Base-by-base conservation (phyloP, 2,329 filamentous ascomycete genomes). In the Sordariomycetes sp. region DNA sequence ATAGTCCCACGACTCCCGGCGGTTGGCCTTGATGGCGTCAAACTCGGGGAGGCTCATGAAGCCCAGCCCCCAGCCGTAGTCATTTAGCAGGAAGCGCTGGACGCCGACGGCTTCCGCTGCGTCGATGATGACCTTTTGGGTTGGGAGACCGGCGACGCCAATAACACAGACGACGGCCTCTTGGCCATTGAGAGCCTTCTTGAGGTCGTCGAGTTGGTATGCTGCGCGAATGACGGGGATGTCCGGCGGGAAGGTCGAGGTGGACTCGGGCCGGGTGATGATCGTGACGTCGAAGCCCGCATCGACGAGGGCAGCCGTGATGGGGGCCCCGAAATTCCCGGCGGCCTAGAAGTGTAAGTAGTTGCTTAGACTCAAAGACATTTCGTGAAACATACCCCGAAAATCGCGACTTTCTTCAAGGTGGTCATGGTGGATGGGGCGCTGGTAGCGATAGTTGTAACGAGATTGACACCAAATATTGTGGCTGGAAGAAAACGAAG, bases 101-200 rank as follows among this genome's bases (percentile, higher is more conserved):
- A 82, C 78, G n/a, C 78, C 76, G 3, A 78, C 79, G 10, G 71
- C 71, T 28, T 79, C 72, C 35, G 78, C 74, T 0, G 79, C 80
- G 54, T 81, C 76, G 40, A 81, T 75, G 60, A 81, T 68, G 40
- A 70, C 71, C 18, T 68, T 67, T 62, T 83, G 79, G 1, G 73
- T 65, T 18, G 71, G 71, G 22, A 60, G 54, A 2, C 60, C 59
- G 51, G 81, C 61, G 37, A 72, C 63, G 1, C 68, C 69, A 43
- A 73, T 70, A 4, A 75, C 69, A 24, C 72, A 74, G 48, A 83
- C 62, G n/a, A 62, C 61, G 1, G 62, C 62, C 28, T 64, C 62
- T 28, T 62, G 61, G 20, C 61, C 63, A 3, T 46, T 53, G 12
- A 63, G 59, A 3, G 61, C 60, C 20, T 56, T 43, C 3, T 56